Percentiles rank a stretch among this genome's conserved stretches.
Evolutionary conservation across 2,329 filamentous ascomycete genomes (phyloP).

Genomic region (Phialophora tarda): DNA sequence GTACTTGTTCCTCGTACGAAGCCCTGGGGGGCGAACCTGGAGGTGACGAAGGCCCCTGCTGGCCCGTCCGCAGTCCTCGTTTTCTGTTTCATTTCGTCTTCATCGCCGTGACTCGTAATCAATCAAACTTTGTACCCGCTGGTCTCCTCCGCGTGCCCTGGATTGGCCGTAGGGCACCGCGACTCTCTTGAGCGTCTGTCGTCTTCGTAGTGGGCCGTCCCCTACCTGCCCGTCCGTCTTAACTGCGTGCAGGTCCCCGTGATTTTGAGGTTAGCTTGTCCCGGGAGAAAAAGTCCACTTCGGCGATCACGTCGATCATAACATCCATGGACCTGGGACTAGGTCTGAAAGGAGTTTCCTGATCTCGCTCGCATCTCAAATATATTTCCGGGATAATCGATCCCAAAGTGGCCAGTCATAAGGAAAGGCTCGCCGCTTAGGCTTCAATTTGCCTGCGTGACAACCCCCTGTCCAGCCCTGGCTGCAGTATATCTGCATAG

Average conservation of each 20-base stretch:
- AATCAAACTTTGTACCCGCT: not conserved
- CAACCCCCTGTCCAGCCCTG: not conserved
- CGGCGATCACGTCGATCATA: constrained; percentile 33
- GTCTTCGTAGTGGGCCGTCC: not conserved
- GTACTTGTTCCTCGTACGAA: too few species aligned
- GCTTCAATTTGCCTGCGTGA: constrained; percentile 2
- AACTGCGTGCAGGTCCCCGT: not conserved
- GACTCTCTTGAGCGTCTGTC: not conserved
- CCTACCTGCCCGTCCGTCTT: not conserved
- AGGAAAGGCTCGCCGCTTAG: constrained; percentile 9
- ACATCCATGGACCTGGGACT: constrained; percentile 1
- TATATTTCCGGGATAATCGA: not conserved
- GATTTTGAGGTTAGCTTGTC: constrained; percentile 12
- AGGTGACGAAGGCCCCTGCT: not conserved
- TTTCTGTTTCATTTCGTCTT: not conserved
- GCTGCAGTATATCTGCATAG: not conserved
- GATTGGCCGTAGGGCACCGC: not conserved
- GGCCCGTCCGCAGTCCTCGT: not conserved
- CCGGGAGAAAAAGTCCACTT: constrained; percentile 23
- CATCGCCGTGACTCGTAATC: not conserved
- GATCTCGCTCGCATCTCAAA: constrained; percentile 19
- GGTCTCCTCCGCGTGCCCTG: not conserved
- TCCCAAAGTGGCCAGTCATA: constrained; percentile 7
- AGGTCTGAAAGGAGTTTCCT: not conserved
- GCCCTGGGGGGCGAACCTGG: not conserved